Evolutionary conservation across 2,329 filamentous ascomycete genomes (phyloP), one percentile per base, ranked within the genome.

Genomic region (Rhynchosporium agropyri): DNA sequence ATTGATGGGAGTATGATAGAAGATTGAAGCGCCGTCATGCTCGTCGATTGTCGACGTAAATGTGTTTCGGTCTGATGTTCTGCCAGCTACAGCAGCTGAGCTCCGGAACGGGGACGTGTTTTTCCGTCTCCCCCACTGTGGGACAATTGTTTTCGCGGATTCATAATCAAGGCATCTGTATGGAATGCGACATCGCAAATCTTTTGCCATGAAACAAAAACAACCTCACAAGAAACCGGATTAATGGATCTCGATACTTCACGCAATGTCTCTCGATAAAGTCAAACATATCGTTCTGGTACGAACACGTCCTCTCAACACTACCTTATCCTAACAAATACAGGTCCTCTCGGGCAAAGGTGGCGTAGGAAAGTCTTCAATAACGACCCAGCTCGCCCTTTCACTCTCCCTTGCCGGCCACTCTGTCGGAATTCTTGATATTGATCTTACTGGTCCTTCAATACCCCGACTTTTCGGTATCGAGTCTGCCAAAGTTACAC

Each of bases 331-430:
- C 60, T 68, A 60, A 72, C 49, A 71, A 53, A 26, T 56, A 63
- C 46, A 65, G 80, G 84, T 94, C 66, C 89, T 99, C 54, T 98
- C 95, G 12, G 95, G 95, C 71, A 99, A 99, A 83, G 95, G 95
- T 73, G 95, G 95, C 70, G 95, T 99, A 26, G 95, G 95, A 63
- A 99, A 99, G 81, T 98, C 94, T 49, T 97, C 92, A 58, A 88
- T 97, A n/a, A 98, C 95, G 0, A 96, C 94, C 1, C 95, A 99
- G 76, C 87, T 99, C 15, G 95, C 95, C 8, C 85, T 99, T 43
- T 92, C 93, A 0, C 86, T 99, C 38, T 89, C 92, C 1, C 84
- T 95, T 0, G 86, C 91, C 67, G 94, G 94, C 63, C 85, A 94
- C 75, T 92, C 91, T 0, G 94, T 98, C 49, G 95, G 95, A 59